Percentiles rank a stretch among this genome's conserved stretches.
Conservation (phyloP, 805 yeast genomes). For the Starmerella powellii region DNA sequence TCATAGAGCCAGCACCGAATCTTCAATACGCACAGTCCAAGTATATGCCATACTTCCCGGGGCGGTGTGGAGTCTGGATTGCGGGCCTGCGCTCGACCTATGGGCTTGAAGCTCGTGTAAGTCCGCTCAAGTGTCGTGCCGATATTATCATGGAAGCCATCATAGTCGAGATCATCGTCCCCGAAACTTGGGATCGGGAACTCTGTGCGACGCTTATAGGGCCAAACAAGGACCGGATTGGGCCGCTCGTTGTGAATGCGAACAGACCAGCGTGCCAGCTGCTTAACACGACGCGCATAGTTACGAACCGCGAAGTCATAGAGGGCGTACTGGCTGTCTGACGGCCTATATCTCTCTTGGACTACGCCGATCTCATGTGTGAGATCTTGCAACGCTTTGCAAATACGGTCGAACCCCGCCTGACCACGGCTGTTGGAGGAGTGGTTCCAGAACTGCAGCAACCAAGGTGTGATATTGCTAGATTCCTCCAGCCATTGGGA, state of each 20-base stretch:
- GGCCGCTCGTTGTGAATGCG: slow-evolving; percentile 16
- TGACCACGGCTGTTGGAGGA: neutral
- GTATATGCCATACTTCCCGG: slow-evolving; percentile 21
- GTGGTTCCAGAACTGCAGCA: neutral
- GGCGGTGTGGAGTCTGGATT: slow-evolving; percentile 29
- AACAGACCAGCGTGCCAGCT: slow-evolving; percentile 18
- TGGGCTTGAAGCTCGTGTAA: slow-evolving; percentile 14
- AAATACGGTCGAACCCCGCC: neutral
- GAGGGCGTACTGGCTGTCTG: slow-evolving; percentile 14
- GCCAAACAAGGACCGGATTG: slow-evolving; percentile 13
- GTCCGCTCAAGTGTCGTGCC: slow-evolving; percentile 8
- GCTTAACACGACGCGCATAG: slow-evolving; percentile 13
- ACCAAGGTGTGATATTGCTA: neutral
- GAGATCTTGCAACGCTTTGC: neutral
- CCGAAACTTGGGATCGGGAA: neutral
- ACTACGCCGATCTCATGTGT: neutral
- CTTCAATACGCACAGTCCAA: slow-evolving; percentile 15
- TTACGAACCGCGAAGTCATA: slow-evolving; percentile 16
- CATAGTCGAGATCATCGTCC: slow-evolving; percentile 10
- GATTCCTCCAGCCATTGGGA: slow-evolving; percentile 20
- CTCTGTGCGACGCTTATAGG: slow-evolving; percentile 1
- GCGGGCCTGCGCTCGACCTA: slow-evolving; percentile 19
- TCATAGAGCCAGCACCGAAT: slow-evolving; percentile 6
- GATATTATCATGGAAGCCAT: slow-evolving; percentile 8
- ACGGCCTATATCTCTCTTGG: neutral